Conservation (phyloP, 352 stramenopile species). For the Pythium brassicae region DNA sequence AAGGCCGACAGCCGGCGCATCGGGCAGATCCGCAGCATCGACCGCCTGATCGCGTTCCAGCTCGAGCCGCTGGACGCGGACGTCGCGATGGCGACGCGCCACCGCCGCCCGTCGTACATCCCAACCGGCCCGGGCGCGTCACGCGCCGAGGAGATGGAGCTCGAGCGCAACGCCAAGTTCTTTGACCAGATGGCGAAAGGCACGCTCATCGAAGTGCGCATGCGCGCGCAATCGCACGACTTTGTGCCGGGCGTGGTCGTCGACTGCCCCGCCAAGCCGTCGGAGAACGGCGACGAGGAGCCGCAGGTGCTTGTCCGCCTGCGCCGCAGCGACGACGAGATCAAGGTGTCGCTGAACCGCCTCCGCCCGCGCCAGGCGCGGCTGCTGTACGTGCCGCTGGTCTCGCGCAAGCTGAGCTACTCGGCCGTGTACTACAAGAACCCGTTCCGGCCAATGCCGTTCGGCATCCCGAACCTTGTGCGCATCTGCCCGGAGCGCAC, state of each 20-base stretch:
- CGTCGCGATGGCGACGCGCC: slow-evolving; percentile 63
- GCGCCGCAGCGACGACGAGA: slow-evolving; percentile 63
- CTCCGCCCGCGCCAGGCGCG: slow-evolving; percentile 66
- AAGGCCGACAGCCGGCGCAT: slow-evolving; percentile 83
- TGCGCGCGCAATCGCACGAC: slow-evolving; percentile 64
- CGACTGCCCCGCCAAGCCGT: slow-evolving; percentile 26
- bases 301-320: slow-evolving; percentile 56
- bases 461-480: slow-evolving; percentile 83
- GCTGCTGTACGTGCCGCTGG: slow-evolving; percentile 72
- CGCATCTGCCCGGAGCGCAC: slow-evolving; percentile 80
- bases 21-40: slow-evolving; percentile 83
- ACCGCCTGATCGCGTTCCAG: slow-evolving; percentile 83
- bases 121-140: slow-evolving; percentile 15
- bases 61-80: slow-evolving; percentile 67
- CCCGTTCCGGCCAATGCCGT: slow-evolving; percentile 81
- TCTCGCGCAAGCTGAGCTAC: slow-evolving; percentile 85
- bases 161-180: slow-evolving; percentile 31
- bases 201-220: slow-evolving; percentile 65
- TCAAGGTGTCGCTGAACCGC: slow-evolving; percentile 62
- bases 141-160: slow-evolving; percentile 39
- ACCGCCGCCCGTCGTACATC: slow-evolving; percentile 77
- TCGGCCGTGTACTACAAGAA: slow-evolving; percentile 89
- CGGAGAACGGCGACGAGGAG: slow-evolving; percentile 37
- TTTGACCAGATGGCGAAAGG: slow-evolving; percentile 58
- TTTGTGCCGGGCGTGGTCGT: slow-evolving; percentile 66